Evolutionary conservation across 164 flowering plant genomes (phyloP).

Genomic region (Aristolochia fimbriata): DNA sequence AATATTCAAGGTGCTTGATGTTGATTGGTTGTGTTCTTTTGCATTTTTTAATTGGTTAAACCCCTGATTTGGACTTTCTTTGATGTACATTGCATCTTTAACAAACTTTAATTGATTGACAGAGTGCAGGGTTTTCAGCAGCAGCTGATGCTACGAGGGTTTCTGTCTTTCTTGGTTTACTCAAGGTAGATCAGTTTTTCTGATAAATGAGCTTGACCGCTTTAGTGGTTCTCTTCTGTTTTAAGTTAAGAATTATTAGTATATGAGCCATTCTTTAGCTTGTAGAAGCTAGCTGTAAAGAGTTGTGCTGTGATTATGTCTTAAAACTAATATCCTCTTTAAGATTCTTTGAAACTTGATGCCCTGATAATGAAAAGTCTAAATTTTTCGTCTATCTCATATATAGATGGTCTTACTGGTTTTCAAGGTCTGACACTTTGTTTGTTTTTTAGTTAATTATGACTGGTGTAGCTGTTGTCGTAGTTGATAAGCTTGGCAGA

Average conservation of each 20-base stretch:
- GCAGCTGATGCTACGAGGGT: constrained; percentile 93
- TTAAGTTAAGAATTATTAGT: too few relatives aligned
- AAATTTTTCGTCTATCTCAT: too few relatives aligned
- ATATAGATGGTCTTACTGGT: too few relatives aligned
- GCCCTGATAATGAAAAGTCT: too few relatives aligned
- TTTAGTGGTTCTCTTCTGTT: not conserved
- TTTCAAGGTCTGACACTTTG: constrained; percentile 4
- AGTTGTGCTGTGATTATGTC: too few relatives aligned
- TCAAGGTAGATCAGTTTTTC: constrained; percentile 48
- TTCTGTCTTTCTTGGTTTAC: constrained; percentile 75
- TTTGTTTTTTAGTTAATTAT: constrained; percentile 44
- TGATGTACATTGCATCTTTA: constrained; percentile 4
- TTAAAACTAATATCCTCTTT: too few relatives aligned
- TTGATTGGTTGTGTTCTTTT: not conserved
- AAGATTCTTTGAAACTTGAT: too few relatives aligned
- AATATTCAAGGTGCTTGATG: constrained; percentile 61
- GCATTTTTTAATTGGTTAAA: not conserved
- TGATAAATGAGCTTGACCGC: not conserved
- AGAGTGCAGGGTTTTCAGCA: constrained; percentile 97
- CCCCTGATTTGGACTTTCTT: not conserved
- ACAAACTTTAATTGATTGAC: constrained; percentile 11
- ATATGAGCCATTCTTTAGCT: too few relatives aligned
- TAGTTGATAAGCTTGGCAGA: constrained; percentile 87
- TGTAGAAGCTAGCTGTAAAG: too few relatives aligned
- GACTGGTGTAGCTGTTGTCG: constrained; percentile 85